Evolutionary conservation across 768 basidiomycete species (phyloP).

Genomic region (Zangia roseola): DNA sequence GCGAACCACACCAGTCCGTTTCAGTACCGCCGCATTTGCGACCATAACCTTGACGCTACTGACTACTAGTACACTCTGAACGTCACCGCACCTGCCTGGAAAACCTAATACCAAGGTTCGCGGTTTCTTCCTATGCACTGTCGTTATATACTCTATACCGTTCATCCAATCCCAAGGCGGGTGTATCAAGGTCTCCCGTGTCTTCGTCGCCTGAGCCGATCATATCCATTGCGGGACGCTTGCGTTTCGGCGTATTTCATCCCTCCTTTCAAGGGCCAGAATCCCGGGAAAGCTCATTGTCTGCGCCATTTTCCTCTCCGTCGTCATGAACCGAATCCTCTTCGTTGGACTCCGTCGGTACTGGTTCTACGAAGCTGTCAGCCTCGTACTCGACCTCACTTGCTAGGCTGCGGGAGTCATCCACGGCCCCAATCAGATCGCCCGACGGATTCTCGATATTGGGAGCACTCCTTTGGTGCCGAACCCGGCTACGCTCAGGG

Average conservation of each 20-base stretch:
- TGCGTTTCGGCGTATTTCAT: neutral
- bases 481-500: slow-evolving; percentile 7
- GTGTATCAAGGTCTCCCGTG: no score
- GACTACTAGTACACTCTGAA: no score
- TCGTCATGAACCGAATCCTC: neutral
- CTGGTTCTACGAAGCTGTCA: slow-evolving; percentile 8
- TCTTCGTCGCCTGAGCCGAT: slow-evolving; percentile 8
- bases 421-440: slow-evolving; percentile 13
- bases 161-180: no score
- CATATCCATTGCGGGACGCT: slow-evolving; percentile 1
- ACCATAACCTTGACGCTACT: no score
- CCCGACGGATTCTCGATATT: slow-evolving; percentile 12
- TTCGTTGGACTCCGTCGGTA: neutral
- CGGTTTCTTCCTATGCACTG: no score
- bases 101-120: no score
- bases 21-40: no score
- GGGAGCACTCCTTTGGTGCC: neutral
- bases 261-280: neutral
- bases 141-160: no score
- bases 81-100: no score
- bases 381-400: slow-evolving; percentile 10
- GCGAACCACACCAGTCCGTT: no score
- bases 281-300: neutral
- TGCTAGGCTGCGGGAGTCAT: slow-evolving; percentile 11
- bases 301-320: neutral